Base-by-base conservation (phyloP, 495 filamentous ascomycete genomes). In the Hypoxylon trugodes region DNA sequence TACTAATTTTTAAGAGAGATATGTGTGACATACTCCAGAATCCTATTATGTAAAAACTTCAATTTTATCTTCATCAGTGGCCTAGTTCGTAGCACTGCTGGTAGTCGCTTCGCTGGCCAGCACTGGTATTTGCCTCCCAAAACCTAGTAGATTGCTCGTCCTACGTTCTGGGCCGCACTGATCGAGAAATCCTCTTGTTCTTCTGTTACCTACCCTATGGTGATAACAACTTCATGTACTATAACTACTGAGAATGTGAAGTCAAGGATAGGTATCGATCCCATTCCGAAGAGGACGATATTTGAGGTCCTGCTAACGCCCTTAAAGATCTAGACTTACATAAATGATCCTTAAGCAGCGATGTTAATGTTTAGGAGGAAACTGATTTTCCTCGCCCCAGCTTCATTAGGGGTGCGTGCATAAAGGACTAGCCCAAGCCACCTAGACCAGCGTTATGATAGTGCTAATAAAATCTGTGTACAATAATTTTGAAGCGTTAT, bases 231-330 rank as follows among this genome's bases (percentile, higher is more conserved):
- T 76, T 71, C 48, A 66, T 66, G 0, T 56, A 73, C 15, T 77
- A 69, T 58, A 70, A 72, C 28, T 74, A 54, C 26, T 64, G 73
- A 18, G 72, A 70, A 48, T 78, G 76, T 72, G 60, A 76, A 36
- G 51, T 74, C 4, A 45, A 70, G 8, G 76, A 77, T 28, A 75
- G 78, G 49, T 68, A 74, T 47, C 66, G 63, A 10, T 65, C 76
- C 12, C 76, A 77, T 52, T 55, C 71, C 28, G 70, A 79, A 53
- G 66, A 78, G 47, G 82, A 81, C 0, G 70, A 73, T 19, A 53
- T 74, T 1, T 81, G 76, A n/a, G 37, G 63, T 79, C 24, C 16
- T 80, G 4, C 79, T 81, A n/a, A 78, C 74, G 0, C 79, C 83
- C 2, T 59, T 61, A 0, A 68, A 65, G 12, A 74, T 77, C 46